Evolutionary conservation across 1,139 yeast genomes (phyloP), one percentile per base, ranked within the genome.

Genomic region (Hyphopichia fennica): DNA sequence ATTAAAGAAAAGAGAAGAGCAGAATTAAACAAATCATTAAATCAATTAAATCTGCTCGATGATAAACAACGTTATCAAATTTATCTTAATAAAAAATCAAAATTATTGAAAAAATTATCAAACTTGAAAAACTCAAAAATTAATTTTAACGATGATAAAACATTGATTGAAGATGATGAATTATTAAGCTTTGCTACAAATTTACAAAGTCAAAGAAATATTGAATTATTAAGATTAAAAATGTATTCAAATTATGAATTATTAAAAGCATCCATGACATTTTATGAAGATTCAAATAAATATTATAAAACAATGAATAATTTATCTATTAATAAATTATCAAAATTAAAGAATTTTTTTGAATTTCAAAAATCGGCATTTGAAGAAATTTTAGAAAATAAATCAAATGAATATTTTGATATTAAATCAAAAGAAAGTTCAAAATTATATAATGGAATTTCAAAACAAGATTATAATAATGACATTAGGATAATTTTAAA

Each of bases 261-360:
- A 29, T 52, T 72, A 31, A 63, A 69, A 42, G 59, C 56, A 41
- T 62, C 72, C 3, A 51, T 62, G 34, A 50, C 54, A 2, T 72
- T 69, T 45, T 72, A 72, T 46, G 65, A 69, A 39, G 73, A 72
- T 40, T 65, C 73, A 11, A 67, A 71, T 50, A 59, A 62, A 33
- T 58, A 57, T 28, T 73, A 70, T 53, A 65, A 62, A 43, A 61
- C 58, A 44, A 59, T 66, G 54, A 67, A 66, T 48, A 42, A 46
- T 27, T 46, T 59, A 2, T 43, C 65, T 48, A 48, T 63, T 16
- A 72, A 67, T 51, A 72, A 72, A 49, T 56, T 73, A 36, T 62
- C 63, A 39, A 73, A 72, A 46, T 52, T 73, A 40, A 64, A 64
- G 50, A 65, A 68, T 47, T 72, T 72, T 45, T 65, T 73, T 41